Conservation (phyloP, 805 yeast genomes). For the Lipomyces anomalus region DNA sequence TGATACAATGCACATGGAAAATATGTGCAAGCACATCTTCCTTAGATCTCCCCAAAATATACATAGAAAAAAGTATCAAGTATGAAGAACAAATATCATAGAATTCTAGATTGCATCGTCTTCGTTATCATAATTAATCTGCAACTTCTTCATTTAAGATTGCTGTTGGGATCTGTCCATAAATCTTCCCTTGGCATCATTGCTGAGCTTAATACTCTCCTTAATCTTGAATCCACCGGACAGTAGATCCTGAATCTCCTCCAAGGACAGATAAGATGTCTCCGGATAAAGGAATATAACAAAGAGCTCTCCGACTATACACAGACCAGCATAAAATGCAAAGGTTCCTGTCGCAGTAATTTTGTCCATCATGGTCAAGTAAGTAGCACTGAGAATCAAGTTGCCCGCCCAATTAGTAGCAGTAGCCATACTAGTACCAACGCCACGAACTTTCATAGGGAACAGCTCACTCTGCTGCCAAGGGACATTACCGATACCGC, state of each 20-base stretch:
- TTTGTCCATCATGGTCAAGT: conserved; percentile 86
- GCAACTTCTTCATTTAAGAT: too few species aligned
- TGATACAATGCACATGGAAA: too few species aligned
- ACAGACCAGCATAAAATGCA: conserved; percentile 78
- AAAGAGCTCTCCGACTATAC: conserved; percentile 64
- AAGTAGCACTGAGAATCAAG: conserved; percentile 81
- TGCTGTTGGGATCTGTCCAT: too few species aligned
- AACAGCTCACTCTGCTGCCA: conserved; percentile 97
- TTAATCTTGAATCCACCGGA: conserved; percentile 82
- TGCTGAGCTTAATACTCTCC: conserved; percentile 52
- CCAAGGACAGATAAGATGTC: conserved; percentile 80
- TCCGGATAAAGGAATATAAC: conserved; percentile 88
- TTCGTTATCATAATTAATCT: too few species aligned
- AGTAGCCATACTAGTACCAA: conserved; percentile 86
- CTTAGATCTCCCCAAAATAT: too few species aligned
- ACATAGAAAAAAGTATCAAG: too few species aligned
- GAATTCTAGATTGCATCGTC: too few species aligned
- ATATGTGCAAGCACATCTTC: too few species aligned
- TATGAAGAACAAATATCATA: too few species aligned
- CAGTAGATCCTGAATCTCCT: conserved; percentile 79
- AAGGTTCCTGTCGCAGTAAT: conserved; percentile 96
- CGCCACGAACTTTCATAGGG: conserved; percentile 88
- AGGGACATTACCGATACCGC: conserved; percentile 95
- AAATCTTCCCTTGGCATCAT: conserved; percentile 41
- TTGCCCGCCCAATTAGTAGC: conserved; percentile 96